phyloP scores from a whole-genome alignment of 2,329 filamentous ascomycete species.

The Drechslerella stenobrocha region DNA sequence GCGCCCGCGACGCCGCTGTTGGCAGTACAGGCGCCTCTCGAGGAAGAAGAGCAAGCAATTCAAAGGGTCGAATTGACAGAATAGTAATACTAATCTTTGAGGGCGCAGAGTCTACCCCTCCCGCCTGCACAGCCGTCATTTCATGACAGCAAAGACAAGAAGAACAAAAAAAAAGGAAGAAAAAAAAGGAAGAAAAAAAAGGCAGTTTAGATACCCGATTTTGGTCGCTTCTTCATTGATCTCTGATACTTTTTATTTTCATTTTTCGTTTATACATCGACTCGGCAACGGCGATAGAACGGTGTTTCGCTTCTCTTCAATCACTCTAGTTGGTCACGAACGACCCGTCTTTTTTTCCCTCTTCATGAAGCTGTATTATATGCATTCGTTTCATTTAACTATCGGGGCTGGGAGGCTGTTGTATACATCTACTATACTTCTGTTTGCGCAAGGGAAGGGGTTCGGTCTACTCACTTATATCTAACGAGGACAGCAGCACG shows the following conservation, averaged over 20 bases:
- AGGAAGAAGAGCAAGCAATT: slow-evolving; percentile 15
- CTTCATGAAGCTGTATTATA: too few species aligned
- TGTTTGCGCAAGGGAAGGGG: too few species aligned
- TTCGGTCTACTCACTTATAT: too few species aligned
- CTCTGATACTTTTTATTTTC: not conserved
- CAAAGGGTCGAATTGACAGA: not conserved
- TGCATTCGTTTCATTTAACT: too few species aligned
- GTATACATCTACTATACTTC: too few species aligned
- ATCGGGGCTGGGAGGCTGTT: too few species aligned
- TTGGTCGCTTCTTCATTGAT: slow-evolving; percentile 2
- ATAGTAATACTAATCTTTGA: slow-evolving; percentile 5
- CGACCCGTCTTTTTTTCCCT: too few species aligned
- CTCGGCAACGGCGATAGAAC: slow-evolving; percentile 6
- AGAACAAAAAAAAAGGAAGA: slow-evolving; percentile 14
- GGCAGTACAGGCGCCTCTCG: slow-evolving; percentile 16
- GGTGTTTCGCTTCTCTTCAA: not conserved
- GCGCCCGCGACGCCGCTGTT: slow-evolving; percentile 32
- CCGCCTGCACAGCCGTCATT: too few species aligned
- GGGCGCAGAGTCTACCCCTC: too few species aligned
- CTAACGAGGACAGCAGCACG: too few species aligned
- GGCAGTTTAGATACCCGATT: not conserved
- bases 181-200: slow-evolving; percentile 10
- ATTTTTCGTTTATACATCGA: not conserved
- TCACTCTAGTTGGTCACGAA: too few species aligned
- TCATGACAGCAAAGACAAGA: slow-evolving; percentile 15